Evolutionary conservation across 495 filamentous ascomycete species (phyloP), one percentile per base, ranked within the genome.

Genomic region (Lasiosphaeria hispida): DNA sequence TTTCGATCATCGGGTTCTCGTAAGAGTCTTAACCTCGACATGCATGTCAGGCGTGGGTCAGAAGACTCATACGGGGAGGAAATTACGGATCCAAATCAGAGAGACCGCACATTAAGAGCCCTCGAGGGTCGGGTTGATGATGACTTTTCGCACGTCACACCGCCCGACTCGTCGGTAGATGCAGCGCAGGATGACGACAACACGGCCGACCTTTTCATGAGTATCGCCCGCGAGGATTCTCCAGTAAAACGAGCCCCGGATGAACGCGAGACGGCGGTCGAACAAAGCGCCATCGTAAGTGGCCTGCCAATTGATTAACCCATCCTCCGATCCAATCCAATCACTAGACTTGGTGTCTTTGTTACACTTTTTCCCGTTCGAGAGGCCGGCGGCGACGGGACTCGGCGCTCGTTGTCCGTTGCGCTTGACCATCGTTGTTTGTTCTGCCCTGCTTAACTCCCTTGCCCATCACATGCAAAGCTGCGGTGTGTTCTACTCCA

Each of bases 131-230:
- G 65, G 33, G 55, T 54, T 35, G 65, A 66, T 33, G 72, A 77
- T 38, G 70, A 71, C 8, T 72, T 72, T 37, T 64, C 62, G 35
- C 74, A 72, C 33, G 70, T 70, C 53, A 71, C 74, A 15, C 72
- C 75, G 7, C 69, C 68, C 17, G 74, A 77, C 57, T 75, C 74
- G 3, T 68, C 68, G 9, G 23, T 30, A 30, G 71, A 72, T 62
- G 70, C 48, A 67, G 73, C 57, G 58, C 65, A 70, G 23, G 72
- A 73, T 59, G 56, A 66, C 35, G 78, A 78, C 42, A 77, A 78
- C 45, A 77, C 64, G 10, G 77, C 75, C 48, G 81, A 84, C 66
- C 62, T 83, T 23, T 84, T 84, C 56, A 74, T 84, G 44, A 75
- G 68, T 35, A 79, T 82, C 47, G 81, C 81, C 15, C 65, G 72